Evolutionary conservation across 2,329 filamentous ascomycete genomes (phyloP), one percentile per base, ranked within the genome.

Genomic region (Cryphonectria nitschkei): DNA sequence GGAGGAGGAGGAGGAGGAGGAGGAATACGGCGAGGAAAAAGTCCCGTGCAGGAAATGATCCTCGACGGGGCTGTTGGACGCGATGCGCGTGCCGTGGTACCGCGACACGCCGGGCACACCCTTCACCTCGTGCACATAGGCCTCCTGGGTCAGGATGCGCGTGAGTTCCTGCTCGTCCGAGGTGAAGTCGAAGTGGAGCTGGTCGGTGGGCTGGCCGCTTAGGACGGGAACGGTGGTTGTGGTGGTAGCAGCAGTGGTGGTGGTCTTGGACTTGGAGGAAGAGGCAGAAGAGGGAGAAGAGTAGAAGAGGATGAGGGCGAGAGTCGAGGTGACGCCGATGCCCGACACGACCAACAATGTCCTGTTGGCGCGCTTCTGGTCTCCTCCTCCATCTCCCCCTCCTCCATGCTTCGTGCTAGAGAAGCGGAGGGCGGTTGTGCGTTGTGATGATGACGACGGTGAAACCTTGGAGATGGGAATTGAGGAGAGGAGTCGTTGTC

Each of bases 21-120:
- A 39, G 14, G n/a, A 5, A 19, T 14, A 50, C 37, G 61, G 61
- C 39, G 62, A 50, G 26, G 41, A 22, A 22, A 46, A 46, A 1
- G 19, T 19, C 13, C 62, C n/a, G 39, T 64, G 62, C 13, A 46
- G 39, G 26, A 64, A 64, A 6, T 9, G 7, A 14, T 50, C 41
- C 26, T 64, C 62, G 39, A 41, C 39, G 39, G 62, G 62, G 62
- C 41, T 64, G 62, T 64, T 64, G 41, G 39, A 64, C 39, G 62
- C 62, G 13, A 50, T 8, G n/a, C 62, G 62, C 3, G 62, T 46
- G 26, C 62, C 62, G 34, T 64, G 37, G 39, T 64, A 64, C 13
- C 61, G 19, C 19, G n/a, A 39, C n/a, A 64, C 39, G 37, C 61
- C 37, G n/a, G 37, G 37, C 13, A 64, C n/a, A 13, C 26, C 13